These are phyloP conservation scores for baker's yeast (Saccharomyces cerevisiae) DNA, from an alignment of 805 yeast species.

Conservation along the genomic window DNA sequence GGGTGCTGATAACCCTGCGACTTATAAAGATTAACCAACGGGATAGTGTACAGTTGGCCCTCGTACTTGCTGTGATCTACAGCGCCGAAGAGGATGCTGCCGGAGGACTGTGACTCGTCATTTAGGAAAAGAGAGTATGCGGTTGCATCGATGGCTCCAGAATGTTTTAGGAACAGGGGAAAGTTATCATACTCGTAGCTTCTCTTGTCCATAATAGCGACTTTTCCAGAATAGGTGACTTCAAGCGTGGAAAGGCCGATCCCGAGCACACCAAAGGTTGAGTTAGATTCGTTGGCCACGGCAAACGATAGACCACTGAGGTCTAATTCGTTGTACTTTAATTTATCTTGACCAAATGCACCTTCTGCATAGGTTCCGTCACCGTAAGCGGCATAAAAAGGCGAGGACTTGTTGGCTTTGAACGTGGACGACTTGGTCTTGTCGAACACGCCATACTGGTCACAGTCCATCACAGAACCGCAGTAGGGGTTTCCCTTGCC, in stretches of 20 bases:
- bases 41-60: conserved; percentile 41
- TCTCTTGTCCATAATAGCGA: conserved; percentile 24
- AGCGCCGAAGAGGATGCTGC: conserved; percentile 58
- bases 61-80: conserved; percentile 50
- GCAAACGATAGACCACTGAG: conserved; percentile 30
- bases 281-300: conserved; percentile 29
- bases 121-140: conserved; percentile 53
- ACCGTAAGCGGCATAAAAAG: conserved; percentile 42
- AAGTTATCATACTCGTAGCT: conserved; percentile 52
- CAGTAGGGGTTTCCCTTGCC: neutral
- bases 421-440: conserved; percentile 29
- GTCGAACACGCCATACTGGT: conserved; percentile 34
- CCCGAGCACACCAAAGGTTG: conserved; percentile 42
- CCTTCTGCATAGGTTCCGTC: conserved; percentile 45
- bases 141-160: conserved; percentile 43
- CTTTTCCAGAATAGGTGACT: conserved; percentile 39
- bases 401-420: conserved; percentile 26
- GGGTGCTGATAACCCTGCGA: conserved; percentile 7
- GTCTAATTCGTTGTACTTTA: conserved; percentile 40
- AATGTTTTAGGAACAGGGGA: conserved; percentile 50
- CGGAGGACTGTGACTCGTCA: conserved; percentile 27
- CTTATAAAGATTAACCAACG: conserved; percentile 34
- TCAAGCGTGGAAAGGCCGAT: conserved; percentile 53
- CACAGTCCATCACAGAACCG: conserved; percentile 25
- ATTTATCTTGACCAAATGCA: conserved; percentile 39